Conservation (phyloP, 2,329 filamentous ascomycete genomes). For the Colletotrichum noveboracense region DNA sequence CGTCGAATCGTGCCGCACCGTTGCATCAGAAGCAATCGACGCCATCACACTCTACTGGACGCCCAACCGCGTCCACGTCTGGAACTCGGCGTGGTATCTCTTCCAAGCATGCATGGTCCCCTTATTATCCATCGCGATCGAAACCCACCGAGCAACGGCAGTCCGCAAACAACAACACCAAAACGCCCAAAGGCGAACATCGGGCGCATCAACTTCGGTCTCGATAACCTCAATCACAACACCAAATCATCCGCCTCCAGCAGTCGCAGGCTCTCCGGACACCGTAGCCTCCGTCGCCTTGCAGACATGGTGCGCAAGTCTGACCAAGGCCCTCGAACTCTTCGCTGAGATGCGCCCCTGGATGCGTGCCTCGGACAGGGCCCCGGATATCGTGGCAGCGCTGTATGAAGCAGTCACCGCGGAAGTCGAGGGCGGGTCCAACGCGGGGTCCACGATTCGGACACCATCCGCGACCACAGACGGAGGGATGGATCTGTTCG, state of each 20-base stretch:
- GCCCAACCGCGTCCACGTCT: conserved; percentile 34
- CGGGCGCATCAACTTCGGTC: neutral
- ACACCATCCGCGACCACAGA: conserved; percentile 28
- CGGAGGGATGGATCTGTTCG: conserved; percentile 28
- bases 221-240: neutral
- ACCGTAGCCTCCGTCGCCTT: neutral
- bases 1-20: conserved; percentile 27
- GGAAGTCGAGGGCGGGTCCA: conserved; percentile 21
- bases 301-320: conserved; percentile 25
- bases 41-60: conserved; percentile 35
- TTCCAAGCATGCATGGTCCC: conserved; percentile 37
- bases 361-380: conserved; percentile 31
- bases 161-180: neutral
- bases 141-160: conserved; percentile 1
- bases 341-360: conserved; percentile 32
- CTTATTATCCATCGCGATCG: conserved; percentile 32
- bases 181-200: neutral
- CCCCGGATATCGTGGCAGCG: conserved; percentile 30
- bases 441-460: conserved; percentile 11
- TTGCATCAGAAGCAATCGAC: conserved; percentile 34
- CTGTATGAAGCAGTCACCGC: conserved; percentile 29
- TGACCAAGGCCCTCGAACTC: conserved; percentile 28
- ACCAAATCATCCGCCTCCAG: neutral
- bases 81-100: conserved; percentile 36
- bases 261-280: neutral